These are phyloP conservation scores for Dimargaris xerosporica DNA, from an alignment of 192 early-diverging fungal genomes.

Conservation along the genomic window DNA sequence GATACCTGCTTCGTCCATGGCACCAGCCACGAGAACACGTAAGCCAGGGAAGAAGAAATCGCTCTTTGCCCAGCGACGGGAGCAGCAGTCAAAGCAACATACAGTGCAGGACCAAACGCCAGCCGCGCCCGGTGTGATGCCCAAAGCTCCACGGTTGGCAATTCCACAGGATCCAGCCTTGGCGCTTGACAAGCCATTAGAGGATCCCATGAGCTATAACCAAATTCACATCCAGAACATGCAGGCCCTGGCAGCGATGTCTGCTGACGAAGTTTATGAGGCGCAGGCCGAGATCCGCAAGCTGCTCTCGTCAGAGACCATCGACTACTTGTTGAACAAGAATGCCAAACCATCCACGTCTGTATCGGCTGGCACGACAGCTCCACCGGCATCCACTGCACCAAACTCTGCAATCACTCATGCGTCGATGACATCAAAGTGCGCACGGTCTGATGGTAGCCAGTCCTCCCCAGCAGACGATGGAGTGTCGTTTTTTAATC, in stretches of 20 bases:
- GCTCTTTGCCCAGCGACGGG: constrained; percentile 29
- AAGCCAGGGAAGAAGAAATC: constrained; percentile 26
- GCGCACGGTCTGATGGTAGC: no score
- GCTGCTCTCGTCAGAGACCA: constrained; percentile 41
- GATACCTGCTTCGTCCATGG: not conserved
- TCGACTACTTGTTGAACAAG: constrained; percentile 41
- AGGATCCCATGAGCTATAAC: no score
- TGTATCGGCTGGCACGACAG: constrained; percentile 17
- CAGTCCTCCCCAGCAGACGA: constrained; percentile 18
- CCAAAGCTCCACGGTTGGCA: not conserved
- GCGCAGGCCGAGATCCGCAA: constrained; percentile 48
- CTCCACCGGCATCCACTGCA: not conserved
- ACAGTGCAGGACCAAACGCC: constrained; percentile 20
- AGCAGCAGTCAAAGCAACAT: constrained; percentile 15
- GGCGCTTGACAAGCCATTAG: no score
- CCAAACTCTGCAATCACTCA: constrained; percentile 11
- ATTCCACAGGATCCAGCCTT: not conserved
- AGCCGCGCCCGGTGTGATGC: constrained; percentile 13
- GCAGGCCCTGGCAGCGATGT: constrained; percentile 41
- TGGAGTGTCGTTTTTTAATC: constrained; percentile 21
- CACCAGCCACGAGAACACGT: no score
- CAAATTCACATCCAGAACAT: constrained; percentile 39
- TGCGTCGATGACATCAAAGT: constrained; percentile 9
- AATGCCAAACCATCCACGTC: constrained; percentile 10
- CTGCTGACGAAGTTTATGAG: constrained; percentile 47